Evolutionary conservation across 306 rosid species (phyloP).

Genomic region (Rosa lucieae): DNA sequence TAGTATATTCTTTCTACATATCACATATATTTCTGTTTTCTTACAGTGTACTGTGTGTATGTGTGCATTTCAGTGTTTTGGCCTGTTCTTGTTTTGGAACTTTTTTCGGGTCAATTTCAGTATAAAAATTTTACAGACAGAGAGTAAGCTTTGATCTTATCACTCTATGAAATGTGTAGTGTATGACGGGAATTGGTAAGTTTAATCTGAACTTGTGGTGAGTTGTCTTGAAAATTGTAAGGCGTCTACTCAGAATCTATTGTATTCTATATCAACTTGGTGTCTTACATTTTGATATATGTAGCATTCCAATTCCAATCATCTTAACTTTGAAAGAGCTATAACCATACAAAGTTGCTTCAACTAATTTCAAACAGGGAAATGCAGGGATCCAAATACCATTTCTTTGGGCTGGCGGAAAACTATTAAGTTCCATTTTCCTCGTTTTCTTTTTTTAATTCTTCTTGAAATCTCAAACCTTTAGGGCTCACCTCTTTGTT

Average conservation of each 20-base stretch:
- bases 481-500: background rate
- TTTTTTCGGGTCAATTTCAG: background rate
- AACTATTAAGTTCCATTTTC: background rate
- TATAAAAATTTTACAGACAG: background rate
- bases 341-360: background rate
- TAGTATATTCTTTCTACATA: background rate
- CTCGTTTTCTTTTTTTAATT: background rate
- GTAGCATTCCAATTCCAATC: background rate
- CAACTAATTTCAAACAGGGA: background rate
- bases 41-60: background rate
- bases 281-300: background rate
- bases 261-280: background rate
- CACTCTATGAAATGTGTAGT: background rate
- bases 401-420: background rate
- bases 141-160: background rate
- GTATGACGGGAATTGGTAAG: background rate
- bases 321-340: background rate
- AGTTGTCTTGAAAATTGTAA: background rate
- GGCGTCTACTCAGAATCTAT: background rate
- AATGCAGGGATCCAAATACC: background rate
- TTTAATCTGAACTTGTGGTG: background rate
- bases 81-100: background rate
- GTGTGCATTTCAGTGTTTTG: background rate
- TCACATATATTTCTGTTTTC: background rate
- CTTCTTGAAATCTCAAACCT: background rate